These are phyloP conservation scores for Cryptococcus sp. DNA, from an alignment of 1,284 basidiomycete species.

Conservation along the genomic window DNA sequence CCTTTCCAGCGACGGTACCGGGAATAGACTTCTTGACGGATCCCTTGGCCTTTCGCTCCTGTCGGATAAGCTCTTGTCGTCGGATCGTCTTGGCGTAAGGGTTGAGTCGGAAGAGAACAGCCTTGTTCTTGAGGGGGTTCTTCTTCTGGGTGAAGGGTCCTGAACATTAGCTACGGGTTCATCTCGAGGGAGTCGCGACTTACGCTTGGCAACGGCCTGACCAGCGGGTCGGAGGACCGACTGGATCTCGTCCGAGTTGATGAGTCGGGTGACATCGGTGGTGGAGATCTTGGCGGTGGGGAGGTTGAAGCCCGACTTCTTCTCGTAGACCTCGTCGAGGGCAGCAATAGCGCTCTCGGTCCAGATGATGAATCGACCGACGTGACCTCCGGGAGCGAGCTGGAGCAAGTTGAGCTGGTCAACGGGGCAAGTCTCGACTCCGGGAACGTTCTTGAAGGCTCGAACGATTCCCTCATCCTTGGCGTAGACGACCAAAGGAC, in stretches of 20 bases:
- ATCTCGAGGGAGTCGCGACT: slow-evolving; percentile 9
- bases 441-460: slow-evolving; percentile 98
- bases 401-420: slow-evolving; percentile 94
- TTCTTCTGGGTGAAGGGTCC: slow-evolving; percentile 98
- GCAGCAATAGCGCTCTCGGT: slow-evolving; percentile 89
- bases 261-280: slow-evolving; percentile 94
- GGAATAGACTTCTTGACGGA: slow-evolving; percentile 46
- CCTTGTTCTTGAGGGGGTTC: slow-evolving; percentile 97
- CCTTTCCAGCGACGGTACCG: slow-evolving; percentile 64
- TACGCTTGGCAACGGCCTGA: slow-evolving; percentile 50
- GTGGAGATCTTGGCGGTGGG: slow-evolving; percentile 94
- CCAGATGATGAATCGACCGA: slow-evolving; percentile 99
- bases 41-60: slow-evolving; percentile 44
- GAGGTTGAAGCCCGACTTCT: slow-evolving; percentile 94
- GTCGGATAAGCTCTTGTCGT: slow-evolving; percentile 65
- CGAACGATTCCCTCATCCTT: slow-evolving; percentile 97
- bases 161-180: too few relatives aligned
- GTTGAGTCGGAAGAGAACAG: slow-evolving; percentile 96
- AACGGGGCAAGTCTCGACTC: slow-evolving; percentile 96
- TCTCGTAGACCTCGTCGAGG: slow-evolving; percentile 89
- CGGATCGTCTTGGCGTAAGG: slow-evolving; percentile 95
- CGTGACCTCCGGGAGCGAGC: slow-evolving; percentile 98
- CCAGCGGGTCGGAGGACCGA: slow-evolving; percentile 77
- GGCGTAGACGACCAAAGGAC: slow-evolving; percentile 95
- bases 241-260: slow-evolving; percentile 97